phyloP scores from a whole-genome alignment of 345 rosid genomes.

The Nasturtium officinale region DNA sequence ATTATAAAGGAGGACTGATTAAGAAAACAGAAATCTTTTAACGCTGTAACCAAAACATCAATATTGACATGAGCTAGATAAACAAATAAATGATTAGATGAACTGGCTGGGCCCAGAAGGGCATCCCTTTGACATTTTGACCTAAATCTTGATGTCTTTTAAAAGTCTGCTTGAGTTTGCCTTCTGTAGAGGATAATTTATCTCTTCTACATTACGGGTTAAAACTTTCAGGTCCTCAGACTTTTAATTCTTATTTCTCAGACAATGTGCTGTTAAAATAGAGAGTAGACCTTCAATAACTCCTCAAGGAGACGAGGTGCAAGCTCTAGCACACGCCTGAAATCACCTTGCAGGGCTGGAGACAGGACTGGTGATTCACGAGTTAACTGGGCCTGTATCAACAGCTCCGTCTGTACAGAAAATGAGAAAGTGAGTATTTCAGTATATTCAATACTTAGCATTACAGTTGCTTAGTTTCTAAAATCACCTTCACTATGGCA shows the following conservation, averaged over 20 bases:
- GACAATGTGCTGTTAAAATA: slow-evolving; percentile 5
- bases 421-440: slow-evolving; percentile 26
- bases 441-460: not conserved
- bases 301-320: slow-evolving; percentile 98
- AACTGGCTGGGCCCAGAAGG: slow-evolving; percentile 16
- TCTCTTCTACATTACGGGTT: not conserved
- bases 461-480: slow-evolving; percentile 14
- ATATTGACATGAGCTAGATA: slow-evolving; percentile 8
- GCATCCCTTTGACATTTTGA: slow-evolving; percentile 10
- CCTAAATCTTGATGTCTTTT: not conserved
- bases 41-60: slow-evolving; percentile 7
- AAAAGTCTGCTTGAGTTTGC: not conserved
- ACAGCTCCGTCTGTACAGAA: slow-evolving; percentile 76
- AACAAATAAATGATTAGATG: slow-evolving; percentile 1
- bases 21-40: slow-evolving; percentile 17
- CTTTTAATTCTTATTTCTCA: slow-evolving; percentile 10
- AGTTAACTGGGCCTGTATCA: slow-evolving; percentile 96
- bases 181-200: not conserved
- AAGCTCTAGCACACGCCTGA: slow-evolving; percentile 85
- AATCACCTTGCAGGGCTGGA: slow-evolving; percentile 78
- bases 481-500: slow-evolving; percentile 82
- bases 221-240: slow-evolving; percentile 12
- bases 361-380: slow-evolving; percentile 74
- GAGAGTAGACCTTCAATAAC: slow-evolving; percentile 72
- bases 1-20: slow-evolving; percentile 3